Percentiles rank a stretch among this genome's conserved stretches.
phyloP scores from a whole-genome alignment of 129 eudicot genomes.

The Escallonia herrerae region DNA sequence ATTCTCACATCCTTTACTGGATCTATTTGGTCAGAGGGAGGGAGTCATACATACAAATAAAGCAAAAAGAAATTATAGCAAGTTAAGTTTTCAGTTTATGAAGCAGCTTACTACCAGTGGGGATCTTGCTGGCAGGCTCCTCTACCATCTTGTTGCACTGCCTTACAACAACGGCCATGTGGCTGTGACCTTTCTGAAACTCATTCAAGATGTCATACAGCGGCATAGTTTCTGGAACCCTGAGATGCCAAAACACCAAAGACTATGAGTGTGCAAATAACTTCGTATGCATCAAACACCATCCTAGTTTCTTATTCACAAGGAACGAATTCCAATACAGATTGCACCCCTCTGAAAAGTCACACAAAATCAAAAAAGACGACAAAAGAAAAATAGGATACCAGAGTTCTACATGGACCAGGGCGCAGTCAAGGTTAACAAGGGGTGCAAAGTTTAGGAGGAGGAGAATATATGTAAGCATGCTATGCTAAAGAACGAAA shows the following conservation, averaged over 20 bases:
- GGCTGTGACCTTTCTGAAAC: slow-evolving; percentile 96
- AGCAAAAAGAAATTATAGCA: background rate
- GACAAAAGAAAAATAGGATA: too few species aligned
- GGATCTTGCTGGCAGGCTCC: slow-evolving; percentile 25
- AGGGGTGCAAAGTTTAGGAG: too few species aligned
- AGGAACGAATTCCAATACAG: background rate
- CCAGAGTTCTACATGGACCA: too few species aligned
- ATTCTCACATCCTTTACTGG: slow-evolving; percentile 56
- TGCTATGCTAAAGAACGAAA: too few species aligned
- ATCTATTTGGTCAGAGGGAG: slow-evolving; percentile 1
- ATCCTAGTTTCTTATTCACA: background rate
- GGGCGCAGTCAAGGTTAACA: too few species aligned
- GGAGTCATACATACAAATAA: background rate
- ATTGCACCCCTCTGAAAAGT: too few species aligned
- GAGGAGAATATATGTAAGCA: too few species aligned
- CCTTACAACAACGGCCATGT: slow-evolving; percentile 88
- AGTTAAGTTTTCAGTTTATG: background rate
- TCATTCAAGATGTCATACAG: slow-evolving; percentile 86
- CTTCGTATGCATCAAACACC: background rate
- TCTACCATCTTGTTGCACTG: slow-evolving; percentile 28
- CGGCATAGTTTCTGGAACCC: slow-evolving; percentile 82
- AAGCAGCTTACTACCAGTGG: slow-evolving; percentile 23
- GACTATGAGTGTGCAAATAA: background rate
- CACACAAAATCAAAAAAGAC: too few species aligned
- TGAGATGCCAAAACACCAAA: slow-evolving; percentile 1